Evolutionary conservation across 306 rosid species (phyloP).

Genomic region (Prunus dulcis): DNA sequence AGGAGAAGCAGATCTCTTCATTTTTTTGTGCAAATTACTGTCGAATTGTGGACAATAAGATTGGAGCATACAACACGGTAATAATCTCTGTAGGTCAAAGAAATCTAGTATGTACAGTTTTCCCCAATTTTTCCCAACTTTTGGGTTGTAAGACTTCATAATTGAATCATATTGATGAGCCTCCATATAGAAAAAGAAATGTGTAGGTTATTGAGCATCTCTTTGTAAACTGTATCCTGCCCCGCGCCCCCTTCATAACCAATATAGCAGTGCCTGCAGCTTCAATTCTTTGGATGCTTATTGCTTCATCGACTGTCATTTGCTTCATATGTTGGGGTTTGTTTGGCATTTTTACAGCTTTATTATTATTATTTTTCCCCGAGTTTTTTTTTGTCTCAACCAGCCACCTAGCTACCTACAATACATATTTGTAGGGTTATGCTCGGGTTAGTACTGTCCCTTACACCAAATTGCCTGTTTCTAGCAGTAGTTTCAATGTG

Average conservation of each 20-base stretch:
- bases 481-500: too few relatives aligned
- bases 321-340: too few relatives aligned
- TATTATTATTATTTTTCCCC: too few relatives aligned
- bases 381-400: too few relatives aligned
- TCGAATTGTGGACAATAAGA: conserved; percentile 12
- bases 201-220: neutral
- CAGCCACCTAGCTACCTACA: too few relatives aligned
- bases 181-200: neutral
- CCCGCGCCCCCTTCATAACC: neutral
- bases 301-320: neutral
- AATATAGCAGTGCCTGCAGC: neutral
- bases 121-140: conserved; percentile 10
- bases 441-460: too few relatives aligned
- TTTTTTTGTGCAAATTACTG: neutral
- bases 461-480: too few relatives aligned
- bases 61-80: conserved; percentile 18
- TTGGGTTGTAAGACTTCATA: conserved; percentile 16
- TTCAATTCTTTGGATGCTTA: neutral
- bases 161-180: neutral
- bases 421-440: too few relatives aligned
- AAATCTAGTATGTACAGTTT: conserved; percentile 10
- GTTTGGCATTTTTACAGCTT: too few relatives aligned
- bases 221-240: neutral
- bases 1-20: neutral
- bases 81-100: conserved; percentile 13